Conservation (phyloP, 306 rosid species). For the Lotus japonicus region DNA sequence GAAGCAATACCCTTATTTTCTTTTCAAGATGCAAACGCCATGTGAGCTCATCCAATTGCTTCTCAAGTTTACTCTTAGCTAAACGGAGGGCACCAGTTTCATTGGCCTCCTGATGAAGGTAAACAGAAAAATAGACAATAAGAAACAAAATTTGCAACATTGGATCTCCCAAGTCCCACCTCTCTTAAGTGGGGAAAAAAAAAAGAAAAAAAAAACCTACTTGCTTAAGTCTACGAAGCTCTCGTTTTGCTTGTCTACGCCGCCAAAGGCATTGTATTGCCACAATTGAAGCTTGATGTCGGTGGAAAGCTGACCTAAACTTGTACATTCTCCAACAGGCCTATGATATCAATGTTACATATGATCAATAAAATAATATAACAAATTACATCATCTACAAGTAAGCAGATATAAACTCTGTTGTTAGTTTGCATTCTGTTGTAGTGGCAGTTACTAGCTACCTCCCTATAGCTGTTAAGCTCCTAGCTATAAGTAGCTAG, state of each 20-base stretch:
- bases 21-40: slow-evolving; percentile 97
- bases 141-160: slow-evolving; percentile 2
- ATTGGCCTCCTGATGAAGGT: slow-evolving; percentile 75
- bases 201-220: slow-evolving; percentile 26
- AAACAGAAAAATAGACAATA: neutral
- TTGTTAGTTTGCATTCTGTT: no score
- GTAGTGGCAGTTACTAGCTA: no score
- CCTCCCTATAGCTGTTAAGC: no score
- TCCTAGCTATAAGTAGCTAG: no score
- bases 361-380: slow-evolving; percentile 13
- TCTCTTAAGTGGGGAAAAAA: no score
- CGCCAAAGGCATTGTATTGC: slow-evolving; percentile 92
- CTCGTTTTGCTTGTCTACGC: slow-evolving; percentile 73
- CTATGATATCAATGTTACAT: slow-evolving; percentile 36
- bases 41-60: slow-evolving; percentile 87
- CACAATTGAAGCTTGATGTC: slow-evolving; percentile 50
- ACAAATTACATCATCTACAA: neutral
- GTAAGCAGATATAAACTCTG: slow-evolving; percentile 9
- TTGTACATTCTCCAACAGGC: slow-evolving; percentile 82
- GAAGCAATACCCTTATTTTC: slow-evolving; percentile 73
- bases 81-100: slow-evolving; percentile 95
- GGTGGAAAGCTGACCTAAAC: slow-evolving; percentile 56
- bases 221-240: slow-evolving; percentile 64
- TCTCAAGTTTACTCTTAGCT: slow-evolving; percentile 93
- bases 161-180: neutral